Conservation (phyloP, 2,329 filamentous ascomycete genomes). For the Davidsoniella virescens region DNA sequence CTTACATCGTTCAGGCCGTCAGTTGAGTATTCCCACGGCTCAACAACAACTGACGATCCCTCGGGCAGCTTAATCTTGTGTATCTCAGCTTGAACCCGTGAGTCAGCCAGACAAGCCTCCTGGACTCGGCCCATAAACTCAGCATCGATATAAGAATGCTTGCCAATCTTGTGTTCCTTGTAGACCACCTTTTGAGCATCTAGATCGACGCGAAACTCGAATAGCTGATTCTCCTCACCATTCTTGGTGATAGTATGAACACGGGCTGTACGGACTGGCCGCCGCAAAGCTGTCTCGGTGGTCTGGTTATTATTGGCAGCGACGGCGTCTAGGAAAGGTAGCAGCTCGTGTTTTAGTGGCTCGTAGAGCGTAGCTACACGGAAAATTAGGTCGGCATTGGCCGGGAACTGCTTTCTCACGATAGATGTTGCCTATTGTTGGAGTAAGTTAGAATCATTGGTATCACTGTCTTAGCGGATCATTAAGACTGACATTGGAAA, state of each 20-base stretch:
- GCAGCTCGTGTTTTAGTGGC: slow-evolving; percentile 31
- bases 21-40: slow-evolving; percentile 39
- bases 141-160: slow-evolving; percentile 31
- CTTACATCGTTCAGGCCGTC: slow-evolving; percentile 36
- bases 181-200: slow-evolving; percentile 15
- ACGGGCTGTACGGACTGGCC: slow-evolving; percentile 23
- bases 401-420: slow-evolving; percentile 11
- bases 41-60: slow-evolving; percentile 29
- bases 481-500: slow-evolving; percentile 13
- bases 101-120: slow-evolving; percentile 28
- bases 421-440: slow-evolving; percentile 1
- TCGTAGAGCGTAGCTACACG: slow-evolving; percentile 34
- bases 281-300: slow-evolving; percentile 14
- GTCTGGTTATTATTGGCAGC: not conserved
- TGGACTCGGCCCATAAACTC: slow-evolving; percentile 33
- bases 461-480: too few relatives aligned
- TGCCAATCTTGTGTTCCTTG: slow-evolving; percentile 23
- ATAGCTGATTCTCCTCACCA: slow-evolving; percentile 14
- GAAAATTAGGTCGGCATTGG: slow-evolving; percentile 22
- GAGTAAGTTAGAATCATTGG: not conserved
- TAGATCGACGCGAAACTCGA: slow-evolving; percentile 23
- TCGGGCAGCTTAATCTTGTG: slow-evolving; percentile 26
- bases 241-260: slow-evolving; percentile 22
- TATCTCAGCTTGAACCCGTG: slow-evolving; percentile 27
- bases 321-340: slow-evolving; percentile 28